Evolutionary conservation across 1,284 basidiomycete genomes (phyloP).

Genomic region (Meira miltonrushii): DNA sequence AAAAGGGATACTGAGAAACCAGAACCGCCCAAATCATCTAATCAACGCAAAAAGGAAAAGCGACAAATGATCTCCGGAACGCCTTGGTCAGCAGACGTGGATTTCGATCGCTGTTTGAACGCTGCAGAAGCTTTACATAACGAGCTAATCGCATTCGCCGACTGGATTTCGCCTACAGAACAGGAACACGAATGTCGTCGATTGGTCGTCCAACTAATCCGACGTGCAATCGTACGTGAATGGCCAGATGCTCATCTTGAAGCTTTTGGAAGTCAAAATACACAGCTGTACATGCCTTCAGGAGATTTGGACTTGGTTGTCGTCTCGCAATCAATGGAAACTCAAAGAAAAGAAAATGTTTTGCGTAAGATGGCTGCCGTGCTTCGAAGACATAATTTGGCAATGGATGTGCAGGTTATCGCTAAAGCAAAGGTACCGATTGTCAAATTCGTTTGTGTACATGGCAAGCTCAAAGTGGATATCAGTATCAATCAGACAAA

Average conservation of each 20-base stretch:
- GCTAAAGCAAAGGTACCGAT: slow-evolving; percentile 86
- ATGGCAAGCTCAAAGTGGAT: slow-evolving; percentile 56
- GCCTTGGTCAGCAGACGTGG: slow-evolving; percentile 73
- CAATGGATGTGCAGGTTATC: slow-evolving; percentile 69
- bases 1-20: slow-evolving; percentile 28
- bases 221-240: slow-evolving; percentile 61
- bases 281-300: slow-evolving; percentile 84
- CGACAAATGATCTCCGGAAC: slow-evolving; percentile 63
- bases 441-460: slow-evolving; percentile 78
- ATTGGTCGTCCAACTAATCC: slow-evolving; percentile 70
- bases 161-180: slow-evolving; percentile 79
- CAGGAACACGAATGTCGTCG: slow-evolving; percentile 78
- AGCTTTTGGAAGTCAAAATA: slow-evolving; percentile 90
- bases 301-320: slow-evolving; percentile 66
- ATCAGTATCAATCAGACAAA: slow-evolving; percentile 57
- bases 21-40: slow-evolving; percentile 51
- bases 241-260: slow-evolving; percentile 77
- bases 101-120: slow-evolving; percentile 71
- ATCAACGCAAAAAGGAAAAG: slow-evolving; percentile 58
- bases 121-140: slow-evolving; percentile 58
- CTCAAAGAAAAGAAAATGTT: slow-evolving; percentile 50
- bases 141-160: slow-evolving; percentile 63
- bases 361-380: slow-evolving; percentile 55
- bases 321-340: slow-evolving; percentile 52
- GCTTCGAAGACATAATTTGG: slow-evolving; percentile 56